Evolutionary conservation across 768 basidiomycete species (phyloP).

Genomic region (Tubosaeta brunneosetosa): DNA sequence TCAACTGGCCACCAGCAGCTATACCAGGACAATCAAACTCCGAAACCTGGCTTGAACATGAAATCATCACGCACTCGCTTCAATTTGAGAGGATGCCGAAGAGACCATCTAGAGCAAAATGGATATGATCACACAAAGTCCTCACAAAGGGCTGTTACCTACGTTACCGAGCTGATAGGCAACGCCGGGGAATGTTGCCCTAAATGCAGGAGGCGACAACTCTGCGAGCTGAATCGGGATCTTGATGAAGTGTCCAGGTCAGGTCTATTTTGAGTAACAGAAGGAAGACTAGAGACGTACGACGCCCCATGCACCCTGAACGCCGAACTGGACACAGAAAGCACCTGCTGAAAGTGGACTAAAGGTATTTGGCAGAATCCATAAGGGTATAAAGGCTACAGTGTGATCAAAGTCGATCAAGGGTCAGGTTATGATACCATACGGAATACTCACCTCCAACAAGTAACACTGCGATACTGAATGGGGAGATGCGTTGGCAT

Average conservation of each 20-base stretch:
- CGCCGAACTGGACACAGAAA: constrained; percentile 82
- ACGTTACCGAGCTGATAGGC: constrained; percentile 80
- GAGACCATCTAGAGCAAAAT: constrained; percentile 51
- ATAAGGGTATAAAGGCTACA: constrained; percentile 63
- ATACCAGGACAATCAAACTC: background rate
- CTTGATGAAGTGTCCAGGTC: constrained; percentile 15
- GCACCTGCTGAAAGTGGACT: constrained; percentile 71
- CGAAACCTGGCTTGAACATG: background rate
- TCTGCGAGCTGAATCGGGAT: constrained; percentile 80
- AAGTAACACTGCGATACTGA: constrained; percentile 25
- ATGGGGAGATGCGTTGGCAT: constrained; percentile 1
- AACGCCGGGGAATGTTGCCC: constrained; percentile 83
- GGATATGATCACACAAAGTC: background rate
- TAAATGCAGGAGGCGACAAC: constrained; percentile 83
- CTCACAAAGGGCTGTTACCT: background rate
- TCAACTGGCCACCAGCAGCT: constrained; percentile 58
- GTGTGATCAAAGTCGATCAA: background rate
- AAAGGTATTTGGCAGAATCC: constrained; percentile 75
- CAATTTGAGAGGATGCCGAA: constrained; percentile 60
- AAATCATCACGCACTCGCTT: constrained; percentile 18
- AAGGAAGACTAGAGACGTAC: constrained; percentile 37
- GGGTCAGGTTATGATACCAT: background rate
- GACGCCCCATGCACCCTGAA: constrained; percentile 89
- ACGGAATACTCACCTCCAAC: no score
- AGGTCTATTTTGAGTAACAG: background rate